Conservation (phyloP, 106 monocot genomes). For the Acanthochlamys bracteata region DNA sequence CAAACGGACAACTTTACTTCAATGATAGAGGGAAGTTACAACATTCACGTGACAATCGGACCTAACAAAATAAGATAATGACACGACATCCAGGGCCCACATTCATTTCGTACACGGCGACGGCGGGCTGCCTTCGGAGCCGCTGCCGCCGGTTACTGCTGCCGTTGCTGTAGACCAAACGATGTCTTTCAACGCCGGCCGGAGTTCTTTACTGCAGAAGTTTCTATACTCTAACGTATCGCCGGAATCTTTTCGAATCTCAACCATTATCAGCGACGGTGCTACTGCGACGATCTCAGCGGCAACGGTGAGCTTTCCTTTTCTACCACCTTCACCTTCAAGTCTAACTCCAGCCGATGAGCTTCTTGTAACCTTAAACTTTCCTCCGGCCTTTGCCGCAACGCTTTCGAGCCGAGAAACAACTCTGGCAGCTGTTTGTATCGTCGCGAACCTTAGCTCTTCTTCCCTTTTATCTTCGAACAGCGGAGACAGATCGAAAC, state of each 20-base stretch:
- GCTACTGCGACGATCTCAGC: background rate
- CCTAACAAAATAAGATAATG: too few relatives aligned
- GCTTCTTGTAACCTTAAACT: constrained; percentile 30
- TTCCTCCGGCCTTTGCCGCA: constrained; percentile 18
- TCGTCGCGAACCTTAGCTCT: constrained; percentile 39
- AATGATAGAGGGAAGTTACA: too few relatives aligned
- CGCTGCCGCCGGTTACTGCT: background rate
- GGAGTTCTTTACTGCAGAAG: constrained; percentile 46
- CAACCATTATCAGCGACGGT: constrained; percentile 37
- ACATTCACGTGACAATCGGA: too few relatives aligned
- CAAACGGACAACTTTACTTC: too few relatives aligned
- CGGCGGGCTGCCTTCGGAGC: background rate
- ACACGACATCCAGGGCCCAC: too few relatives aligned
- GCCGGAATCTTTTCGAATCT: constrained; percentile 31
- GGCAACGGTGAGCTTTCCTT: constrained; percentile 15
- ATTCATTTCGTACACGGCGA: too few relatives aligned
- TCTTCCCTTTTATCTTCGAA: constrained; percentile 32
- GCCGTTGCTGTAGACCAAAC: constrained; percentile 24
- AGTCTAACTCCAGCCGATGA: constrained; percentile 22
- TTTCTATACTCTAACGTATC: constrained; percentile 39
- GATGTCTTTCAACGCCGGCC: constrained; percentile 45
- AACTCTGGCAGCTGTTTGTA: constrained; percentile 35
- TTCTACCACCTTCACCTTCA: constrained; percentile 24
- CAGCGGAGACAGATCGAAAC: constrained; percentile 54
- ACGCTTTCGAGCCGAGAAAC: constrained; percentile 33